Base-by-base conservation (phyloP, 108 stramenopile genomes). In the Skeletonema menzelii region DNA sequence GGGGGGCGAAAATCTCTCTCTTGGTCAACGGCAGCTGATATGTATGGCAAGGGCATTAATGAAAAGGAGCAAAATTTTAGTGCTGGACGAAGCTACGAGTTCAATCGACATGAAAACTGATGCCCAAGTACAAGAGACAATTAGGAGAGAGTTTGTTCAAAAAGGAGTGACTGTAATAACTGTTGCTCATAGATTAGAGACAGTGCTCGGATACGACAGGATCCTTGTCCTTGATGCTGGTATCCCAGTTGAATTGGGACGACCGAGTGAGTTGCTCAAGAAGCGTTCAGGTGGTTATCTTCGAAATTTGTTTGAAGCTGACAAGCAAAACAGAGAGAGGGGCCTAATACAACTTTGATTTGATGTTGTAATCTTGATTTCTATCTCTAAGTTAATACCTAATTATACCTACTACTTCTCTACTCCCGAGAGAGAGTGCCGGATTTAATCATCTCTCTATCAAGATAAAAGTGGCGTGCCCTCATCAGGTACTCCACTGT, bases 151-250 rank as follows among this genome's bases (percentile, higher is more conserved):
- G 67, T 95, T 95, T 63, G 88, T 91, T 4, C 81, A 95, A 12
- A 86, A 86, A 62, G 93, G 90, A 27, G 85, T 85, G 8, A 94
- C 95, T 8, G 90, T 95, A 19, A 84, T 97, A 28, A 94, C 94
- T 30, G 91, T 97, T 17, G 95, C 95, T 1, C 97, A 97, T 63
- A 85, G 97, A 27, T 73, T 96, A 17, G 90, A 96, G 35, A 97
- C 97, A 3, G 90, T 99, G 3, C 69, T 91, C 22, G 94, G 91
- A 14, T 97, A 92, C 63, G 97, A 98, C 72, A 85, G 84, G 31
- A 95, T 99, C 34, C 83, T 95, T 59, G 98, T 98, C 2, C 75
- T 99, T 27, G 95, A 90, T 12, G 79, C 82, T 64, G 98, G 98
- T 0, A 28, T 73, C 15, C 40, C 97, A 4, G 68, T 85, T 44